Percentiles rank a stretch among this genome's conserved stretches.
Conservation (phyloP, 208 protist species). For the Crithidia mellificae region DNA sequence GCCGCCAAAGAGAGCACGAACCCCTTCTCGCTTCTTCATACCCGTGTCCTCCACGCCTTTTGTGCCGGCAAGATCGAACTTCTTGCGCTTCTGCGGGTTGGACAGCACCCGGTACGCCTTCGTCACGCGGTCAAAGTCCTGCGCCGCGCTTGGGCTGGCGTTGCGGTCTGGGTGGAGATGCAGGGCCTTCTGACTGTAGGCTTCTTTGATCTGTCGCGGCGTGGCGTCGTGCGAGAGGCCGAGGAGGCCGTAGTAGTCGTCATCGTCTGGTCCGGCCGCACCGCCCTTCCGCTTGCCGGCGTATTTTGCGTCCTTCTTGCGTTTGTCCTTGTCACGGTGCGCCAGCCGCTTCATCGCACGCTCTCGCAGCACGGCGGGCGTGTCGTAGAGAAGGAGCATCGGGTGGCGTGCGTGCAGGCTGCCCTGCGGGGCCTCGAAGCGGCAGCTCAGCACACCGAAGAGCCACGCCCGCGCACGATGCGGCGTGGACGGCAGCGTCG, state of each 20-base stretch:
- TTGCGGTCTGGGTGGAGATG: constrained; percentile 91
- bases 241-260: constrained; percentile 81
- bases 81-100: constrained; percentile 93
- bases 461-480: constrained; percentile 36
- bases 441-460: constrained; percentile 43
- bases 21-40: constrained; percentile 66
- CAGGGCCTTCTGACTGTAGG: constrained; percentile 86
- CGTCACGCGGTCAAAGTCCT: constrained; percentile 90
- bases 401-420: constrained; percentile 30
- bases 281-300: constrained; percentile 12
- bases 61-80: constrained; percentile 97
- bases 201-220: constrained; percentile 81
- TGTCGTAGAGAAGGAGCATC: constrained; percentile 38
- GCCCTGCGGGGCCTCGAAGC: constrained; percentile 44
- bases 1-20: constrained; percentile 83
- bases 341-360: constrained; percentile 46
- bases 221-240: constrained; percentile 62
- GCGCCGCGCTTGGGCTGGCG: constrained; percentile 72
- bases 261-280: constrained; percentile 27
- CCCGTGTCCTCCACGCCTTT: constrained; percentile 93
- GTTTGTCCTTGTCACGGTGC: constrained; percentile 28
- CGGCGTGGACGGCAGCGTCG: no score
- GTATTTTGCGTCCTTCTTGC: constrained; percentile 34
- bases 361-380: constrained; percentile 39
- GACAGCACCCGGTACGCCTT: constrained; percentile 97